phyloP scores from a whole-genome alignment of 805 yeast species.

The Metschnikowia reukaufii region DNA sequence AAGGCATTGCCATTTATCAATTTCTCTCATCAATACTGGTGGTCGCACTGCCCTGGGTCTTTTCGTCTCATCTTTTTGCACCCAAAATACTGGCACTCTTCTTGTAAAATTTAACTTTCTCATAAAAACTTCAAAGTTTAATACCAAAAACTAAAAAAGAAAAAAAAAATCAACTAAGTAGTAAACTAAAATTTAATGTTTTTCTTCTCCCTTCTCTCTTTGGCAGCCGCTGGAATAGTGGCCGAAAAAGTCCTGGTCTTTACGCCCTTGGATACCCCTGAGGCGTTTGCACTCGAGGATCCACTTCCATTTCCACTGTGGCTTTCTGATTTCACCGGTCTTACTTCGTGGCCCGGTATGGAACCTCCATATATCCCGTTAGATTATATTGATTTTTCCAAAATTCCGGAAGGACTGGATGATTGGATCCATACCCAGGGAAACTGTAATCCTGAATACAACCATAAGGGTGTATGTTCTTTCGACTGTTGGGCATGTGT shows the following conservation, averaged over 20 bases:
- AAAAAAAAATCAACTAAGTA: background rate
- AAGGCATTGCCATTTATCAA: background rate
- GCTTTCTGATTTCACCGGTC: constrained; percentile 73
- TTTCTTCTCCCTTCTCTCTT: background rate
- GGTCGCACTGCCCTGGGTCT: background rate
- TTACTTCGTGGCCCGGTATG: constrained; percentile 78
- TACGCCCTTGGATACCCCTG: constrained; percentile 12
- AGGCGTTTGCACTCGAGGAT: constrained; percentile 13
- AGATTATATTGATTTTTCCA: constrained; percentile 60
- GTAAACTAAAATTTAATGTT: background rate
- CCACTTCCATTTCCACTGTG: constrained; percentile 69
- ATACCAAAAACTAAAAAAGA: background rate
- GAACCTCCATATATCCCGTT: constrained; percentile 88
- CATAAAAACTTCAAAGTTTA: background rate
- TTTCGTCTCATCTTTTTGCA: background rate
- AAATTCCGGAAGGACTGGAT: constrained; percentile 47
- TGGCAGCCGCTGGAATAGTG: constrained; percentile 1
- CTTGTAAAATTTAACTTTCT: background rate
- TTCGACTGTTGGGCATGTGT: constrained; percentile 85
- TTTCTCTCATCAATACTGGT: background rate
- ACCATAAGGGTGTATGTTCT: constrained; percentile 56
- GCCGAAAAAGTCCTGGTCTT: constrained; percentile 4
- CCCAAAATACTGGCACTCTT: background rate
- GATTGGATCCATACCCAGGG: constrained; percentile 50
- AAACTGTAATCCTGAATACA: constrained; percentile 50